Conservation (phyloP, 768 basidiomycete genomes). For the Holtermannia corniformis region DNA sequence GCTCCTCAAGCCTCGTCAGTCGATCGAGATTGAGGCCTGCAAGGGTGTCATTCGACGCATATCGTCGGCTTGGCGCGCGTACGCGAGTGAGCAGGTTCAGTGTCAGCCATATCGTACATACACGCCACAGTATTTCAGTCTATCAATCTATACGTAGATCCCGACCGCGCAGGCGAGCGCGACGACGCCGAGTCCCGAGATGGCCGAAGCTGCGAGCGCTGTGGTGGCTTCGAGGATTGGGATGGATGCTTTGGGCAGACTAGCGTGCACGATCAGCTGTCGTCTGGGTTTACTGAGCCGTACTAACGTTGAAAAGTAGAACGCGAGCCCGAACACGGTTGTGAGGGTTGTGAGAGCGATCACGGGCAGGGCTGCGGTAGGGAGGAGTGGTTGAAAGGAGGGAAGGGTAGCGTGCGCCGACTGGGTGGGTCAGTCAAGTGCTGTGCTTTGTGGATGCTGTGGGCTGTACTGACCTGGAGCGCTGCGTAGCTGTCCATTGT, state of each 20-base stretch:
- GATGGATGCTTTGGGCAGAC: background rate
- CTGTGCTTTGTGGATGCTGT: too few relatives aligned
- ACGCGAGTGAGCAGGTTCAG: too few relatives aligned
- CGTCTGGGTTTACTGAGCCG: background rate
- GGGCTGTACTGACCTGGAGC: too few relatives aligned
- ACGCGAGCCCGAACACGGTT: background rate
- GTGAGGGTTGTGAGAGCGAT: background rate
- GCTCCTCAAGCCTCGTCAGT: too few relatives aligned
- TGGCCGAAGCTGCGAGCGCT: background rate
- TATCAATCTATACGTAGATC: background rate
- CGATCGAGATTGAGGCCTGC: too few relatives aligned
- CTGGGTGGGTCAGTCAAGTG: background rate
- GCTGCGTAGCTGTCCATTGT: too few relatives aligned
- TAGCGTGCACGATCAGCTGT: background rate
- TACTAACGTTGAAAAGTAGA: background rate
- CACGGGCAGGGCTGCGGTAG: conserved; percentile 3
- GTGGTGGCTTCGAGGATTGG: background rate
- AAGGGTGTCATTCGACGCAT: too few relatives aligned
- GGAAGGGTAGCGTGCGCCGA: background rate
- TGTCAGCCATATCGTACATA: too few relatives aligned
- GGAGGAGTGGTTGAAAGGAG: conserved; percentile 13
- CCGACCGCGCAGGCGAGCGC: background rate
- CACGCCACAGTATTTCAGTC: too few relatives aligned
- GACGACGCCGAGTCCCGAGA: background rate
- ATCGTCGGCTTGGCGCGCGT: too few relatives aligned